Percentiles rank a stretch among this genome's conserved stretches.
phyloP scores from a whole-genome alignment of 495 filamentous ascomycete genomes.

The Neohortaea acidophila region DNA sequence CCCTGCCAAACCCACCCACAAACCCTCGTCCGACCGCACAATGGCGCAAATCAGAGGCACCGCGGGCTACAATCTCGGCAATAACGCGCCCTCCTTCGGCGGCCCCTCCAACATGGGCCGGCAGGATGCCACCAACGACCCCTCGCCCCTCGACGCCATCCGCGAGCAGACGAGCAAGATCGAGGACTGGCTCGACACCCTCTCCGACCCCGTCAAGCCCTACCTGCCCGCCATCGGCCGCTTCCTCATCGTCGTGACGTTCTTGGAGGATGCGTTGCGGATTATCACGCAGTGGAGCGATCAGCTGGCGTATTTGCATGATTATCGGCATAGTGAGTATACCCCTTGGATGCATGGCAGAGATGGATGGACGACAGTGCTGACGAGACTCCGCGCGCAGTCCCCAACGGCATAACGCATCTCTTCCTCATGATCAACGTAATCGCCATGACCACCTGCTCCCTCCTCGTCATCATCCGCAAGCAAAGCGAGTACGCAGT shows the following conservation, averaged over 20 bases:
- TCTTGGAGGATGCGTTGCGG: slow-evolving; percentile 88
- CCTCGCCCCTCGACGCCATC: slow-evolving; percentile 80
- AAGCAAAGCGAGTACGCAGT: slow-evolving; percentile 88
- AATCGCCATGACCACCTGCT: slow-evolving; percentile 72
- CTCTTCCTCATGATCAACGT: slow-evolving; percentile 86
- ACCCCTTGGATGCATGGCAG: not conserved
- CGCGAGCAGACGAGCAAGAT: slow-evolving; percentile 95
- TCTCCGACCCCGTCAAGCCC: slow-evolving; percentile 85
- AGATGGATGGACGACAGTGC: slow-evolving; percentile 10
- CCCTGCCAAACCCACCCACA: not conserved
- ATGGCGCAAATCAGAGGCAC: slow-evolving; percentile 97
- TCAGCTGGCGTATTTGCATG: slow-evolving; percentile 81
- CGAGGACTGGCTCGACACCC: slow-evolving; percentile 79
- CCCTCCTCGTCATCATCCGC: slow-evolving; percentile 72
- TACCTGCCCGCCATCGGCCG: slow-evolving; percentile 90
- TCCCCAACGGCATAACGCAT: slow-evolving; percentile 80
- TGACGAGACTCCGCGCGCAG: slow-evolving; percentile 32
- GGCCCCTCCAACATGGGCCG: slow-evolving; percentile 34
- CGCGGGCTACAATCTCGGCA: slow-evolving; percentile 84
- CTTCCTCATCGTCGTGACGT: slow-evolving; percentile 95
- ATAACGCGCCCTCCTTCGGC: slow-evolving; percentile 36
- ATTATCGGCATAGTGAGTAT: slow-evolving; percentile 77
- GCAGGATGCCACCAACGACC: slow-evolving; percentile 51
- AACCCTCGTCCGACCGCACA: slow-evolving; percentile 11
- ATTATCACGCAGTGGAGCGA: slow-evolving; percentile 98